phyloP scores from a whole-genome alignment of 2,329 filamentous ascomycete genomes.

The Venturia nashicola region DNA sequence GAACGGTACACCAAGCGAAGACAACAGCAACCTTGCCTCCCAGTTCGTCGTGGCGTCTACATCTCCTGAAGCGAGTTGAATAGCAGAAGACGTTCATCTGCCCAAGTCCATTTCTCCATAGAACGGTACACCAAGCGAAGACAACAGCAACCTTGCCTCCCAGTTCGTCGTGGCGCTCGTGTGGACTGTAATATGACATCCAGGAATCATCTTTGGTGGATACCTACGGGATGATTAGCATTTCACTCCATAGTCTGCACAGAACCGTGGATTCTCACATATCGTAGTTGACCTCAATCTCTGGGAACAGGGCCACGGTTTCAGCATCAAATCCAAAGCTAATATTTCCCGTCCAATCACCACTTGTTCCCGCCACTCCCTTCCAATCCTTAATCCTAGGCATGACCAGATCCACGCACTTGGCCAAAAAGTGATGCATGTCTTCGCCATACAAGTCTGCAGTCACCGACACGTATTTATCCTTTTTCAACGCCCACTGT shows the following conservation, averaged over 20 bases:
- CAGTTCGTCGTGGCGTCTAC: slow-evolving; percentile 55
- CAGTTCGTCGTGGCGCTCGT: slow-evolving; percentile 76
- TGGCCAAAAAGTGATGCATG: slow-evolving; percentile 84
- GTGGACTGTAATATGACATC: slow-evolving; percentile 70
- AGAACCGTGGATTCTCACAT: slow-evolving; percentile 44
- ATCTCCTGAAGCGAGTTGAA: not conserved
- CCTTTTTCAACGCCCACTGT: slow-evolving; percentile 61
- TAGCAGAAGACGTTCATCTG: not conserved
- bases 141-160: slow-evolving; percentile 67
- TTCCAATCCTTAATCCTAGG: slow-evolving; percentile 95
- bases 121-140: slow-evolving; percentile 66
- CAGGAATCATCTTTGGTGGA: slow-evolving; percentile 65
- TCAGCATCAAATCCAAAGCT: slow-evolving; percentile 66
- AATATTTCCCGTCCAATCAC: slow-evolving; percentile 82
- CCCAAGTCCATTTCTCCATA: slow-evolving; percentile 51
- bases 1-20: slow-evolving; percentile 66
- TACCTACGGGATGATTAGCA: slow-evolving; percentile 34
- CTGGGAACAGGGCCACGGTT: slow-evolving; percentile 74
- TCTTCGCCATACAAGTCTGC: slow-evolving; percentile 64
- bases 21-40: slow-evolving; percentile 67
- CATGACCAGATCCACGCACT: slow-evolving; percentile 78
- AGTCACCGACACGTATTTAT: slow-evolving; percentile 64
- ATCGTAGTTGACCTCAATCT: slow-evolving; percentile 90
- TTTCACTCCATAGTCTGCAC: not conserved
- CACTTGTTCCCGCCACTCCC: slow-evolving; percentile 63